Evolutionary conservation across 495 filamentous ascomycete species (phyloP).

Genomic region (Daldinia concentrica): DNA sequence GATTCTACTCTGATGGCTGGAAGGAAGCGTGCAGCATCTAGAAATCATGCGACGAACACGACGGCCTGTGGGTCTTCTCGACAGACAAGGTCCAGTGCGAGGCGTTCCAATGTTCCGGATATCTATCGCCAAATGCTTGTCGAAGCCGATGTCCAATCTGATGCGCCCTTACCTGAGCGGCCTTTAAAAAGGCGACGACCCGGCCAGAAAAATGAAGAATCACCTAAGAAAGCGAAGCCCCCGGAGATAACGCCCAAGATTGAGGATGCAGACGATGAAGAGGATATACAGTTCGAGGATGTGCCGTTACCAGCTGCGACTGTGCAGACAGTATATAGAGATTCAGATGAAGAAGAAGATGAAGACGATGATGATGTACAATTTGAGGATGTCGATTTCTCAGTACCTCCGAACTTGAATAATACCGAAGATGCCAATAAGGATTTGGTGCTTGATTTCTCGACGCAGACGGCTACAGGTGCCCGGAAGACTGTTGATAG

Average conservation of each 20-base stretch:
- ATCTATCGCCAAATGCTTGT: slow-evolving; percentile 74
- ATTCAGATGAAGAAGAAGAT: slow-evolving; percentile 49
- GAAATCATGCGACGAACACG: slow-evolving; percentile 29
- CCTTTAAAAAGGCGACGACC: slow-evolving; percentile 55
- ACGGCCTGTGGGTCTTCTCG: slow-evolving; percentile 34
- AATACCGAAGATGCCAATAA: slow-evolving; percentile 54
- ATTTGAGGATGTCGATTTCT: slow-evolving; percentile 52
- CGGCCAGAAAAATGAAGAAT: slow-evolving; percentile 48
- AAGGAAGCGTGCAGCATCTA: slow-evolving; percentile 38
- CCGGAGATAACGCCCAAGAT: slow-evolving; percentile 16
- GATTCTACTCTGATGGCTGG: slow-evolving; percentile 35
- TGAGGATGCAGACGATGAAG: slow-evolving; percentile 49
- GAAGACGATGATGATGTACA: slow-evolving; percentile 41
- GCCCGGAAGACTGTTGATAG: slow-evolving; percentile 49
- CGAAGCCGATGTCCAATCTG: slow-evolving; percentile 63
- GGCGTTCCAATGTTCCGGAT: slow-evolving; percentile 54
- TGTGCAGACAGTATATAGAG: slow-evolving; percentile 38
- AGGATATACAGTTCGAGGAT: slow-evolving; percentile 51
- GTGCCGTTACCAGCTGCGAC: slow-evolving; percentile 38
- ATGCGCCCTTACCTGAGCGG: slow-evolving; percentile 38
- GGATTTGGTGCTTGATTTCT: slow-evolving; percentile 67
- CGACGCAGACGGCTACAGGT: slow-evolving; percentile 50
- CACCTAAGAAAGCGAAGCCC: slow-evolving; percentile 15
- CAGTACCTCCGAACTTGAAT: slow-evolving; percentile 28
- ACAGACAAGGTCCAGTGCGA: slow-evolving; percentile 33